Evolutionary conservation across 2,329 filamentous ascomycete species (phyloP).

Genomic region (Pseudogymnoascus sp.): DNA sequence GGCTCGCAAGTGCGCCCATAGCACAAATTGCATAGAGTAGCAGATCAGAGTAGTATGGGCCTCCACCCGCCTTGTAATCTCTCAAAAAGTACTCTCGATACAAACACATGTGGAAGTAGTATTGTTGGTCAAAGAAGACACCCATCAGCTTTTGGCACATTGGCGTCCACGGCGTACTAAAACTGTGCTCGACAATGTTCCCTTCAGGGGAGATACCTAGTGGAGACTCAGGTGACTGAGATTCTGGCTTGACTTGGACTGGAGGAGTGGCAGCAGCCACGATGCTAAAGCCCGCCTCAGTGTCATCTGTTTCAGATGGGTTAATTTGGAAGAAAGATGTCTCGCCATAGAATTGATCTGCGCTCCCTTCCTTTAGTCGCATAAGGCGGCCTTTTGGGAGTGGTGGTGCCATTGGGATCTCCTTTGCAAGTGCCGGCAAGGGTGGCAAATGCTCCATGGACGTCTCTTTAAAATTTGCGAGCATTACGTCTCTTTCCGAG

Average conservation of each 20-base stretch:
- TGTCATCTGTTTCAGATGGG: constrained; percentile 16
- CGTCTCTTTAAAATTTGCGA: constrained; percentile 30
- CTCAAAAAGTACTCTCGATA: constrained; percentile 44
- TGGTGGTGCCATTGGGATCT: constrained; percentile 12
- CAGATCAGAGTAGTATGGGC: constrained; percentile 42
- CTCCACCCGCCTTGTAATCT: constrained; percentile 39
- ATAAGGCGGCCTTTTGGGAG: constrained; percentile 33
- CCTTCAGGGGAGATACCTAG: constrained; percentile 35
- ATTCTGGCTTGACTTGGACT: background rate
- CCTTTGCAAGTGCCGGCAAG: background rate
- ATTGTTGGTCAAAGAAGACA: constrained; percentile 40
- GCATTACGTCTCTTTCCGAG: constrained; percentile 34
- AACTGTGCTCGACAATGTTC: constrained; percentile 20
- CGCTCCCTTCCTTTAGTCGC: constrained; percentile 31
- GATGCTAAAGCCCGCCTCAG: background rate
- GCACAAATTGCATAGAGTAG: constrained; percentile 42
- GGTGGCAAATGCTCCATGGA: constrained; percentile 14
- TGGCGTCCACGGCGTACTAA: constrained; percentile 5
- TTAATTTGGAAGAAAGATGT: constrained; percentile 38
- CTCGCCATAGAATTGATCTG: constrained; percentile 40
- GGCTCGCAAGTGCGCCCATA: constrained; percentile 39
- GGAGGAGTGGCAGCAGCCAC: constrained; percentile 10
- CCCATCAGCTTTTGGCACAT: constrained; percentile 39
- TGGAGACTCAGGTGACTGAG: background rate
- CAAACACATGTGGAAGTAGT: constrained; percentile 42